Base-by-base conservation (phyloP, 495 filamentous ascomycete species). In the Lichina pygmaea region DNA sequence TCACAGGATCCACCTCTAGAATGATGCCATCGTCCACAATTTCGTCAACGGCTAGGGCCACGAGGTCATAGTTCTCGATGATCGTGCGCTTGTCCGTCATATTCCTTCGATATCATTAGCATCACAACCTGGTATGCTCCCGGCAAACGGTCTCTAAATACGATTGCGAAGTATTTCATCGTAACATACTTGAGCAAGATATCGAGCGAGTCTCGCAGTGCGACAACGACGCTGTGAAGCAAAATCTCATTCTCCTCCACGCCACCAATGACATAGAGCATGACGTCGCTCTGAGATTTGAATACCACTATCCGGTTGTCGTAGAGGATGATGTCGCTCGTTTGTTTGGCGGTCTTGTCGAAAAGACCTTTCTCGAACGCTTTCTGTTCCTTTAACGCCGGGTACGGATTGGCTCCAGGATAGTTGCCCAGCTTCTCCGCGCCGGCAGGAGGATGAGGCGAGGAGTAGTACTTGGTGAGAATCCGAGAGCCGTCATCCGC, bases 21-120 rank as follows among this genome's bases (percentile, higher is more conserved):
- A 95, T 85, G 51, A 99, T 85, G 33, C 89, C 89, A 52, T 95
- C 89, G 59, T 95, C 89, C 33, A 92, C 75, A 46, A 93, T 82
- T 60, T 99, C 89, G 60, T 99, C 89, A 46, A 95, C 80, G 40
- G 86, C 80, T 16, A 99, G 68, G 16, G 84, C 78, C 46, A 93
- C 80, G 8, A 77, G 70, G 55, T 95, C 89, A 65, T 94, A 97
- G 69, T 94, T 93, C 62, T 99, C 89, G 55, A 94, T 74, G 49
- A 95, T 81, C 8, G 86, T 95, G 49, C 89, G 81, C 67, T 93
- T 93, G 66, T 99, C 89, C 45, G 37, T 43, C 15, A 46, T 24
- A 6, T 43, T 43, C 10, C 15, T 30, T 11, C 30, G 60, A 79
- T 86, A 50, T 46, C 31, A 46, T 52, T 34, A 52, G 49, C 34